These are phyloP conservation scores for Trichoderma erinaceum DNA, from an alignment of 495 filamentous ascomycete species.

Conservation along the genomic window DNA sequence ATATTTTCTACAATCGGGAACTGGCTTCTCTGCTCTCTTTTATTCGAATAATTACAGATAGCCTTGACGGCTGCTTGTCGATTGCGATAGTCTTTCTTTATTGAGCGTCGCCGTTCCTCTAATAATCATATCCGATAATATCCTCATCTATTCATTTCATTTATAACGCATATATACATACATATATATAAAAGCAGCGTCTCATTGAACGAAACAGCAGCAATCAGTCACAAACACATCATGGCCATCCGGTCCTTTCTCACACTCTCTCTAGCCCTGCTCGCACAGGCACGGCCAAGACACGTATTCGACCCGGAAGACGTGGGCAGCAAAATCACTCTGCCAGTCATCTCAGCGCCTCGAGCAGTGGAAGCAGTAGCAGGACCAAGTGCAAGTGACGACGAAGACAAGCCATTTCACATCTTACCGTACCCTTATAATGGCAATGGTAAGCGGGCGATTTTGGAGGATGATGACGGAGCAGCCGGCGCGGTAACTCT, in stretches of 20 bases:
- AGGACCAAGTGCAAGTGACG: not conserved
- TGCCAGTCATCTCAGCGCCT: not conserved
- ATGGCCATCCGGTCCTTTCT: slow-evolving; percentile 4
- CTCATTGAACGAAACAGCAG: slow-evolving; percentile 7
- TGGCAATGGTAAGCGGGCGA: not conserved
- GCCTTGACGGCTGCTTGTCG: slow-evolving; percentile 12
- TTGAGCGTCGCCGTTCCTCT: not conserved
- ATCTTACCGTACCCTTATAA: not conserved
- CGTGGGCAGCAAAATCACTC: slow-evolving; percentile 5
- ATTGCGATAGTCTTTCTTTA: not conserved
- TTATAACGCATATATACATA: not conserved
- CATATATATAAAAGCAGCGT: not conserved
- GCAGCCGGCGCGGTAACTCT: not conserved
- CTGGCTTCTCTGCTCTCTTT: slow-evolving; percentile 15
- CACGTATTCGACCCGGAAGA: slow-evolving; percentile 5
- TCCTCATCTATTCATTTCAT: not conserved
- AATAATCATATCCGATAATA: not conserved
- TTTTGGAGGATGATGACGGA: not conserved
- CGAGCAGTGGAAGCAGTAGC: not conserved
- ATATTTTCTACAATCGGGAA: slow-evolving; percentile 13
- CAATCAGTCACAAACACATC: not conserved
- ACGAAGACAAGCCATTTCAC: slow-evolving; percentile 2
- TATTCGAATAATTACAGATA: not conserved
- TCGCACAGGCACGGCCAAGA: not conserved
- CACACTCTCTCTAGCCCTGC: not conserved